Conservation (phyloP, 495 filamentous ascomycete species). For the Penicillium egyptiacum region DNA sequence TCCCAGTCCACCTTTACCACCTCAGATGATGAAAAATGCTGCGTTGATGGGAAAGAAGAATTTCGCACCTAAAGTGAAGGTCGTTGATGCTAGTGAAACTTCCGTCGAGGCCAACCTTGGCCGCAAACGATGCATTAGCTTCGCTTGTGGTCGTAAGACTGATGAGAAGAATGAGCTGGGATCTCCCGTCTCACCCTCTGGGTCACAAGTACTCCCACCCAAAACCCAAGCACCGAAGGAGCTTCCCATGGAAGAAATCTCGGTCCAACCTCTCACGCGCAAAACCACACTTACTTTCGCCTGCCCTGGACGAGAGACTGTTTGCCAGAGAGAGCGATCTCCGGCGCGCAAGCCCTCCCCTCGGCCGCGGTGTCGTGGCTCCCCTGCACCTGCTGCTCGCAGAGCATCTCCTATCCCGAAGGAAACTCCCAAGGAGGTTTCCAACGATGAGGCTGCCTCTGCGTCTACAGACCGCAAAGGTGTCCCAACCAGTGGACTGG, state of each 20-base stretch:
- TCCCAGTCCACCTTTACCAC: conserved; percentile 76
- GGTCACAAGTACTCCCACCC: conserved; percentile 16
- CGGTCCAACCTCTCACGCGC: conserved; percentile 46
- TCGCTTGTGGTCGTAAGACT: conserved; percentile 68
- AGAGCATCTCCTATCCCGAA: conserved; percentile 40
- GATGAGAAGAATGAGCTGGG: conserved; percentile 27
- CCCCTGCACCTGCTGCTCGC: conserved; percentile 50
- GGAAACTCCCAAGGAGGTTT: conserved; percentile 7
- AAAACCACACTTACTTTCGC: conserved; percentile 59
- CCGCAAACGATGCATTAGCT: conserved; percentile 86
- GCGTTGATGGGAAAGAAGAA: conserved; percentile 30
- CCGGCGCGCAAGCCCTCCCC: conserved; percentile 29
- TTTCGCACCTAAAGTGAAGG: conserved; percentile 36
- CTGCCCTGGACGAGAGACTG: conserved; percentile 52
- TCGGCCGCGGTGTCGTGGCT: conserved; percentile 45
- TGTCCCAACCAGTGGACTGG: conserved; percentile 45
- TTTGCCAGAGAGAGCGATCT: conserved; percentile 33
- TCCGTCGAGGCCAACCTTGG: conserved; percentile 58
- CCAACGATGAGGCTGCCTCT: conserved; percentile 12
- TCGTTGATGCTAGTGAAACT: conserved; percentile 38
- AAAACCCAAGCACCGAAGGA: conserved; percentile 12
- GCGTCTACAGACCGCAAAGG: conserved; percentile 21
- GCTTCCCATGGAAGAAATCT: conserved; percentile 14
- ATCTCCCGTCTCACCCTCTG: conserved; percentile 15
- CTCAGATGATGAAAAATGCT: conserved; percentile 34